Evolutionary conservation across 2,329 filamentous ascomycete species (phyloP), one percentile per base, ranked within the genome.

Genomic region (Pseudodiploospora longispora): DNA sequence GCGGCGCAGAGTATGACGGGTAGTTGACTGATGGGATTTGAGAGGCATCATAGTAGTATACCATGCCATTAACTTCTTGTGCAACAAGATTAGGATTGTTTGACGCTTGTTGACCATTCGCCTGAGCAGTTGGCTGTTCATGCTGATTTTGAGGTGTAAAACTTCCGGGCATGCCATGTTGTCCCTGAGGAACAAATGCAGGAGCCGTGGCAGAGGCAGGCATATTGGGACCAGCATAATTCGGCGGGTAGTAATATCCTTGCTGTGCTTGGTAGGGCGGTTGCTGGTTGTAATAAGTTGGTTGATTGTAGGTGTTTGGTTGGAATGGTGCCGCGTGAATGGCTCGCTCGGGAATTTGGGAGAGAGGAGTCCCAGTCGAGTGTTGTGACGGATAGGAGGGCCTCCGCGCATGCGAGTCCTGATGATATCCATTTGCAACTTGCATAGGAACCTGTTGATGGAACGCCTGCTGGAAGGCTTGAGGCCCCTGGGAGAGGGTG

Each of bases 61-160:
- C 89, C 77, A 94, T 97, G 49, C 93, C 93, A 54, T 95, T 95
- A 51, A 83, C 82, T 68, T 97, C 91, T 62, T 96, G 90, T 0
- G 88, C 87, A 39, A 84, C 76, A 36, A 80, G 62, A 50, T 71
- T 76, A 12, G 70, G 57, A 30, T 59, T 57, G 30, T 53, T 37
- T n/a, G 54, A 42, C 5, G 58, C 46, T 8, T 50, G 47, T 36
- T 56, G 57, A n/a, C 50, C 52, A 31, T 52, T 52, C 29, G 58
- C 52, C 39, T 67, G 64, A n/a, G 60, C 54, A 29, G 46, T 51
- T 36, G 42, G 59, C 48, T 50, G 74, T 60, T 54, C 61, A 19
- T 52, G 54, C 45, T 71, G 75, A 9, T 57, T 58, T 31, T 68
- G 65, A 35, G 70, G 66, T 52, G 68, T 56, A 64, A 68, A 64